Evolutionary conservation across 345 rosid species (phyloP).

Genomic region (Populus pruinosa): DNA sequence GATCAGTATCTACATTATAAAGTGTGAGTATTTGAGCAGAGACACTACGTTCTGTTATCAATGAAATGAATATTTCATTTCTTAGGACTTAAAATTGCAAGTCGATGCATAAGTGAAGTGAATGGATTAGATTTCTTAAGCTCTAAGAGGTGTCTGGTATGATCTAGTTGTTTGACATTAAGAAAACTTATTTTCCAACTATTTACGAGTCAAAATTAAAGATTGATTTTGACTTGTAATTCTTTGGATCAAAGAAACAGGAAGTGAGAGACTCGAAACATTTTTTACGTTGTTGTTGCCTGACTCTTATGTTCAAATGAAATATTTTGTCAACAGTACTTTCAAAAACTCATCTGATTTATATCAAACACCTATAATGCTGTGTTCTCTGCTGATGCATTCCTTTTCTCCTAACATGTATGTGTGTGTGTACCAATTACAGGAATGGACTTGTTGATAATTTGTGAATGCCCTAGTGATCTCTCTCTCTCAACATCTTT

Average conservation of each 20-base stretch:
- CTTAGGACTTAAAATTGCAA: background rate
- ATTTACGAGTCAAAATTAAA: too few species aligned
- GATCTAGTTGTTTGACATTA: background rate
- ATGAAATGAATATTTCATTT: background rate
- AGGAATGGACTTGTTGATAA: background rate
- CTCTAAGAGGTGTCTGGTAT: background rate
- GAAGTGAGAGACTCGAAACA: too few species aligned
- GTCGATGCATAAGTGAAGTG: background rate
- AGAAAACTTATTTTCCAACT: too few species aligned
- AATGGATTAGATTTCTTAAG: background rate
- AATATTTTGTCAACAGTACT: too few species aligned
- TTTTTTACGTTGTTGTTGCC: too few species aligned
- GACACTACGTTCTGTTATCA: background rate
- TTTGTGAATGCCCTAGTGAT: constrained; percentile 10
- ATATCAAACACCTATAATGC: too few species aligned
- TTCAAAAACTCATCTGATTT: too few species aligned
- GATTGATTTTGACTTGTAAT: too few species aligned
- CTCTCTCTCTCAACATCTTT: background rate
- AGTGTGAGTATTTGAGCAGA: constrained; percentile 43
- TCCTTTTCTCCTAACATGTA: constrained; percentile 2
- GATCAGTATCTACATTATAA: constrained; percentile 66
- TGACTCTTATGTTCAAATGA: too few species aligned
- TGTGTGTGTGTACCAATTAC: background rate
- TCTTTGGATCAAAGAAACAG: too few species aligned
- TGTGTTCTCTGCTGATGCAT: constrained; percentile 12